These are phyloP conservation scores for Trebouxia sp. DNA, from an alignment of 139 green algal genomes.

Conservation along the genomic window DNA sequence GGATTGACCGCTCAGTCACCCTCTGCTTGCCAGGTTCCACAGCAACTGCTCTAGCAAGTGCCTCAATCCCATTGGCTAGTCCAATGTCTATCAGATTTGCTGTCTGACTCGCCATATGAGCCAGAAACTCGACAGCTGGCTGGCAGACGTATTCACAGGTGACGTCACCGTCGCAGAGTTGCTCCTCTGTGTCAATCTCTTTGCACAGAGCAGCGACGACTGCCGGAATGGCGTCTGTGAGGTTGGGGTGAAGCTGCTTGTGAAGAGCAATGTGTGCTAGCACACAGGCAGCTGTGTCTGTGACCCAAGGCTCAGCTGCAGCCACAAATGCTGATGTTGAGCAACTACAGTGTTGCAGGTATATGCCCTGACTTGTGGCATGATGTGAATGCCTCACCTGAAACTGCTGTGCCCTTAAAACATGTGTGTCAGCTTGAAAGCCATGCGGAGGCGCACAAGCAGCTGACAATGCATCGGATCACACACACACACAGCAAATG, in stretches of 20 bases:
- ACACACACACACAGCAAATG: background rate
- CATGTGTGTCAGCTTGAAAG: background rate
- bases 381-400: background rate
- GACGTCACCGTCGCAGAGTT: constrained; percentile 4
- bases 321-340: no score
- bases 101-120: background rate
- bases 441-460: background rate
- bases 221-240: constrained; percentile 20
- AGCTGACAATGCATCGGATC: background rate
- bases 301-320: constrained; percentile 25
- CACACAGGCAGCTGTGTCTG: constrained; percentile 11
- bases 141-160: constrained; percentile 23
- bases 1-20: constrained; percentile 8
- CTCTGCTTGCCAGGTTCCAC: constrained; percentile 21
- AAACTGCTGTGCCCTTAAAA: background rate
- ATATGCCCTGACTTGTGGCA: no score
- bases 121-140: constrained; percentile 23
- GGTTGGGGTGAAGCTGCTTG: background rate
- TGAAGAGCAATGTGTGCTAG: constrained; percentile 18
- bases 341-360: no score
- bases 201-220: constrained; percentile 6
- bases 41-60: constrained; percentile 4
- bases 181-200: constrained; percentile 24
- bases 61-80: constrained; percentile 17
- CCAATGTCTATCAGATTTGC: constrained; percentile 25